phyloP scores from a whole-genome alignment of 2,329 filamentous ascomycete genomes.

The Pezicula neosporulosa region DNA sequence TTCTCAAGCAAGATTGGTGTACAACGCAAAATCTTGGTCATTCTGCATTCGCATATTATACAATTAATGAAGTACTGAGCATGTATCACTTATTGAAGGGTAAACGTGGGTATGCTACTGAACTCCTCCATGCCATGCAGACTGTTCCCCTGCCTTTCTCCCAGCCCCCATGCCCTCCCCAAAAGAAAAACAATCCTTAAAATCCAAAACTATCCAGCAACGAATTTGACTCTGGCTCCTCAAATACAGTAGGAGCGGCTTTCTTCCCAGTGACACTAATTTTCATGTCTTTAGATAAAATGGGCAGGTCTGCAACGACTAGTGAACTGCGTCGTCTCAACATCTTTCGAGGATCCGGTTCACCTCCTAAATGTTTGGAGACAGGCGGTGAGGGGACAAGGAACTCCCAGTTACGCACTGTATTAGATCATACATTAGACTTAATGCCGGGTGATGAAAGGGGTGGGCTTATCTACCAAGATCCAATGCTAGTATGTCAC shows the following conservation, averaged over 20 bases:
- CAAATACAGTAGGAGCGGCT: constrained; percentile 72
- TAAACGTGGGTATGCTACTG: background rate
- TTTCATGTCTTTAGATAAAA: constrained; percentile 36
- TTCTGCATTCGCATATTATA: no score
- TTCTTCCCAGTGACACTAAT: constrained; percentile 43
- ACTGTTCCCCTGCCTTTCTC: background rate
- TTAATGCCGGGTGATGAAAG: constrained; percentile 9
- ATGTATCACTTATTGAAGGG: no score
- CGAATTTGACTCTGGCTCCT: constrained; percentile 88
- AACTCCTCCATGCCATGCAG: background rate
- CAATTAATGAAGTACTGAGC: no score
- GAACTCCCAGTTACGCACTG: constrained; percentile 81
- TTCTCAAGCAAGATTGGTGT: no score
- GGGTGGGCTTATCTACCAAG: constrained; percentile 52
- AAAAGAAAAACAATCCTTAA: constrained; percentile 34
- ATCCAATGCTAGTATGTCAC: constrained; percentile 83
- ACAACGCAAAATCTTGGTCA: no score
- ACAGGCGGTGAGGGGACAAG: constrained; percentile 45
- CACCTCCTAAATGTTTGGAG: constrained; percentile 35
- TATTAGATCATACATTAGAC: constrained; percentile 11
- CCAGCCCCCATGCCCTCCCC: no score
- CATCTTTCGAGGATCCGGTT: constrained; percentile 47
- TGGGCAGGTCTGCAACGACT: constrained; percentile 72
- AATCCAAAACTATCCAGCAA: constrained; percentile 93
- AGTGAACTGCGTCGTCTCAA: constrained; percentile 71